These are phyloP conservation scores for Penicillium pancosmium DNA, from an alignment of 495 filamentous ascomycete species.

Conservation along the genomic window DNA sequence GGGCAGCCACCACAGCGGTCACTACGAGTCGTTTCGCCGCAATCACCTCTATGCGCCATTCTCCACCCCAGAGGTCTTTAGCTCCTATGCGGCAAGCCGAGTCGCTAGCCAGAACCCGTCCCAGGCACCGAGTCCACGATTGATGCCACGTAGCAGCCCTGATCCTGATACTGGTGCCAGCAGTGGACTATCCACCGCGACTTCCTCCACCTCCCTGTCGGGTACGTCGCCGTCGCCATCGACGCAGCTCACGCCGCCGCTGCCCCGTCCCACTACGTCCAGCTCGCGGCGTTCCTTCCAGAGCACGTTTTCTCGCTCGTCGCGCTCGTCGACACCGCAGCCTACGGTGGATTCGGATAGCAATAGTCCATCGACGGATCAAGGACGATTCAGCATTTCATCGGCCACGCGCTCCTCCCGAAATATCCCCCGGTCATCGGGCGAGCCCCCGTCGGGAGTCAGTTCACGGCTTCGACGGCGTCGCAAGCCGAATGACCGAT, in stretches of 20 bases:
- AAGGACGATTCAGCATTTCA: slow-evolving; percentile 31
- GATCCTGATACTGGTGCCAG: slow-evolving; percentile 32
- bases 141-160: slow-evolving; percentile 31
- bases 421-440: slow-evolving; percentile 29
- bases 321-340: slow-evolving; percentile 34
- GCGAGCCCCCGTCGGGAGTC: slow-evolving; percentile 23
- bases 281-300: slow-evolving; percentile 42
- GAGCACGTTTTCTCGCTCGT: slow-evolving; percentile 38
- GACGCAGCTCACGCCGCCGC: slow-evolving; percentile 35
- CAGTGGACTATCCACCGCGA: slow-evolving; percentile 37
- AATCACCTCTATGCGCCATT: slow-evolving; percentile 77
- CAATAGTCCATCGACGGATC: slow-evolving; percentile 32
- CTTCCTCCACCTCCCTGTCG: slow-evolving; percentile 47
- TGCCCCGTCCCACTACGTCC: slow-evolving; percentile 42
- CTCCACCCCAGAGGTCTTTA: slow-evolving; percentile 78
- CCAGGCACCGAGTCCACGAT: slow-evolving; percentile 43
- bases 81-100: slow-evolving; percentile 66
- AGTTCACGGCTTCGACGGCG: slow-evolving; percentile 50
- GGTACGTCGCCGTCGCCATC: slow-evolving; percentile 29
- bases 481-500: slow-evolving; percentile 69
- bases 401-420: slow-evolving; percentile 32
- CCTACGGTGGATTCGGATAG: slow-evolving; percentile 28
- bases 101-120: slow-evolving; percentile 52
- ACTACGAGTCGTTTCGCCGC: slow-evolving; percentile 96
- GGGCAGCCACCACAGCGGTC: slow-evolving; percentile 92